Conservation (phyloP, 352 stramenopile species). For the Pythium rhizo-oryzae region DNA sequence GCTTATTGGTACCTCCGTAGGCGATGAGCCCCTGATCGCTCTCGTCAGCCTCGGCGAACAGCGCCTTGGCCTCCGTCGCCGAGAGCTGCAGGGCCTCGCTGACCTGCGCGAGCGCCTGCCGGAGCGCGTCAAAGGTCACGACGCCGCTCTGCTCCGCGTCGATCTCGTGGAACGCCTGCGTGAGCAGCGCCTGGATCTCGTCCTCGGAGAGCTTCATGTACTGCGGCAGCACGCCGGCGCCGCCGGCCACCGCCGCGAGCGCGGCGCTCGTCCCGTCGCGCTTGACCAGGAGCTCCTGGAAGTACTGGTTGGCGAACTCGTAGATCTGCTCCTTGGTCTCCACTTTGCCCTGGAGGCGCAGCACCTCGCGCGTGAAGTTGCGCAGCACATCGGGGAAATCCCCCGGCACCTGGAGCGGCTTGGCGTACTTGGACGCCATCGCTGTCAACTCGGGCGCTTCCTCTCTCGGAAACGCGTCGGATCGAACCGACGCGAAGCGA, state of each 20-base stretch:
- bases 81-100: slow-evolving; percentile 63
- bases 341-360: slow-evolving; percentile 83
- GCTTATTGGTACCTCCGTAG: slow-evolving; percentile 51
- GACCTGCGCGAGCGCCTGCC: slow-evolving; percentile 45
- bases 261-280: slow-evolving; percentile 35
- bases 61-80: slow-evolving; percentile 48
- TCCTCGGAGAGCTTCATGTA: slow-evolving; percentile 74
- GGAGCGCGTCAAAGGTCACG: slow-evolving; percentile 46
- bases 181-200: slow-evolving; percentile 51
- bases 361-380: slow-evolving; percentile 77
- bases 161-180: slow-evolving; percentile 45
- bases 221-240: slow-evolving; percentile 11
- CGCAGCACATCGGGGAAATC: slow-evolving; percentile 79
- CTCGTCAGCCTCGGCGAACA: slow-evolving; percentile 71
- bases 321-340: slow-evolving; percentile 83
- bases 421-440: slow-evolving; percentile 88
- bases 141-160: slow-evolving; percentile 45
- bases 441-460: background rate
- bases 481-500: slow-evolving; percentile 9
- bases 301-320: slow-evolving; percentile 73
- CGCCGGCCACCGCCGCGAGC: background rate
- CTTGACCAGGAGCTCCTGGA: slow-evolving; percentile 57
- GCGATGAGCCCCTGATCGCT: slow-evolving; percentile 56
- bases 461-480: background rate
- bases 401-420: slow-evolving; percentile 69